phyloP scores from a whole-genome alignment of 306 rosid species.

The Luffa aegyptiaca region DNA sequence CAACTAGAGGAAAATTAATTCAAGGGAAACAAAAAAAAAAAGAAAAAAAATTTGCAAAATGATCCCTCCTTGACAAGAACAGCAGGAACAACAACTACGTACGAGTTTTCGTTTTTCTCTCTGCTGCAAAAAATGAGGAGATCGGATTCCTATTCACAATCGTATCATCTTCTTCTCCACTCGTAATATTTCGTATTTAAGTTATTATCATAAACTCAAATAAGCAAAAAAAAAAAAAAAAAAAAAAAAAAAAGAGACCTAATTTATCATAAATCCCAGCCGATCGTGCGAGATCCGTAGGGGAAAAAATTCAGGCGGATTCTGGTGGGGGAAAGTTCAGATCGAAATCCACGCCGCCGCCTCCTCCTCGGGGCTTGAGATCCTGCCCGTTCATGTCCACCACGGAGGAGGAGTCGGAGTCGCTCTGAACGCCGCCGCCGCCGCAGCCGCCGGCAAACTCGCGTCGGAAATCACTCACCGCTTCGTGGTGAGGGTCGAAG shows the following conservation, averaged over 20 bases:
- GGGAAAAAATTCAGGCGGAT: conserved; percentile 20
- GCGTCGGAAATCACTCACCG: conserved; percentile 13
- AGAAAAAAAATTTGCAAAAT: no score
- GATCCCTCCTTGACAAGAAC: conserved; percentile 18
- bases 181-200: not conserved
- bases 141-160: conserved; percentile 24
- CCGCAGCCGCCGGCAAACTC: not conserved
- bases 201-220: not conserved
- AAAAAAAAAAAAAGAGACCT: not conserved
- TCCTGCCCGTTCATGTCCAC: conserved; percentile 20
- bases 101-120: not conserved
- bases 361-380: conserved; percentile 13
- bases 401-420: conserved; percentile 39
- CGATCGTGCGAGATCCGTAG: not conserved
- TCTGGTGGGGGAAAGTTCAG: conserved; percentile 37
- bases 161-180: not conserved
- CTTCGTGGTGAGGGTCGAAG: conserved; percentile 16
- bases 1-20: not conserved
- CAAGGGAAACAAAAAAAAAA: no score
- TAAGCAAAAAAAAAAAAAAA: not conserved
- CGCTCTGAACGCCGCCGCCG: conserved; percentile 24
- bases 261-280: conserved; percentile 5
- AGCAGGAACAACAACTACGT: not conserved
- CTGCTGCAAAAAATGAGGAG: conserved; percentile 26
- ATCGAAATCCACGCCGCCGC: conserved; percentile 18